Evolutionary conservation across 768 basidiomycete genomes (phyloP).

Genomic region (Auricularia sp.): DNA sequence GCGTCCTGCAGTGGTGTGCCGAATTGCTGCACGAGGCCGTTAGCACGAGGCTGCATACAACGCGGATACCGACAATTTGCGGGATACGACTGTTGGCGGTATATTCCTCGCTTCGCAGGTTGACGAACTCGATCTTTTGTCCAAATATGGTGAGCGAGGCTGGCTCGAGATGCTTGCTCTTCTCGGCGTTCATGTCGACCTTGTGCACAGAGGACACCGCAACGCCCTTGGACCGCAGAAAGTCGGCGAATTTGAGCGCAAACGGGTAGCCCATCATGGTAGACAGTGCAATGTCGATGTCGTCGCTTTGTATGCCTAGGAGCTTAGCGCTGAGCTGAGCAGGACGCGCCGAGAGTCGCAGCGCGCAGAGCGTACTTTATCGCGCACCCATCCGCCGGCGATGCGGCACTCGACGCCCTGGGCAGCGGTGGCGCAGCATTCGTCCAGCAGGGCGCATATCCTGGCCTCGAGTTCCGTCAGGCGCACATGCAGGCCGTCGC

Average conservation of each 20-base stretch:
- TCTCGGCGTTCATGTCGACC: conserved; percentile 89
- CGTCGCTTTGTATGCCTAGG: conserved; percentile 69
- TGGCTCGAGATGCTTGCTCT: conserved; percentile 96
- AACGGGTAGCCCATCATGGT: conserved; percentile 87
- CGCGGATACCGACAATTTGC: conserved; percentile 30
- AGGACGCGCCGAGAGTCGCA: not conserved
- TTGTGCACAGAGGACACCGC: conserved; percentile 56
- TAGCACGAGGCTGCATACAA: not conserved
- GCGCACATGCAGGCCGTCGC: conserved; percentile 26
- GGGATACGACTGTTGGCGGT: conserved; percentile 83
- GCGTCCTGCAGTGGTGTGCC: conserved; percentile 92
- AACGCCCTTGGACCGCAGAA: conserved; percentile 43
- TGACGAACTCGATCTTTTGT: conserved; percentile 86
- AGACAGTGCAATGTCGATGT: conserved; percentile 86
- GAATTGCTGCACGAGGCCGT: conserved; percentile 45
- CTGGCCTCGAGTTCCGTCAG: conserved; percentile 59
- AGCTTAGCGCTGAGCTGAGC: conserved; percentile 37
- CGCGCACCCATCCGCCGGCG: conserved; percentile 97
- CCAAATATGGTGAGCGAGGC: conserved; percentile 74
- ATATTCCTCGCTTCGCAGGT: conserved; percentile 87
- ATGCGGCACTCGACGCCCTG: conserved; percentile 68
- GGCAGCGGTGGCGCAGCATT: conserved; percentile 52
- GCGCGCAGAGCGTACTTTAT: conserved; percentile 59
- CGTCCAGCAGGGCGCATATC: conserved; percentile 71
- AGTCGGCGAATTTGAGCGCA: conserved; percentile 66